A percentile compares a stretch with the other conserved stretches of the same genome.
phyloP scores from a whole-genome alignment of 2,329 filamentous ascomycete species.

The Alternaria arborescens region DNA sequence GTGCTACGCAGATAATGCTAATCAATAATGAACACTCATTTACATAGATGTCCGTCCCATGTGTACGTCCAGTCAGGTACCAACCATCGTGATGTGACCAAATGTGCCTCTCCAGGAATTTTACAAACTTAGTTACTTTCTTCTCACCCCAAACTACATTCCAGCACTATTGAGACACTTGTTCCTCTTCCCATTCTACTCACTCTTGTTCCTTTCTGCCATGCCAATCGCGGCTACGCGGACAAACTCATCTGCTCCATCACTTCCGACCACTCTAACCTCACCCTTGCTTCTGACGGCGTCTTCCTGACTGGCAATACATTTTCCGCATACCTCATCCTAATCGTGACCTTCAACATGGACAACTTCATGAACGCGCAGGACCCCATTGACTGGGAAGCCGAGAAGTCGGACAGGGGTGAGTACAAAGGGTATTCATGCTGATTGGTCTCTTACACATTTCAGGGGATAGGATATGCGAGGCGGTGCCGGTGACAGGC shows the following conservation, averaged over 20 bases:
- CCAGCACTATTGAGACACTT: neutral
- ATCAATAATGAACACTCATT: conserved; percentile 4
- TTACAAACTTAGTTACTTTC: neutral
- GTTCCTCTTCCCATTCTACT: neutral
- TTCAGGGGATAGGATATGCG: no score
- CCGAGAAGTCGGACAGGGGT: no score
- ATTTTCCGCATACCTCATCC: neutral
- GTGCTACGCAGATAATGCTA: conserved; percentile 5
- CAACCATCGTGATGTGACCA: neutral
- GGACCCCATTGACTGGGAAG: no score
- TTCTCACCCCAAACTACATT: neutral
- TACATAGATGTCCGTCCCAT: neutral
- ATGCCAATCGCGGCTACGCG: neutral
- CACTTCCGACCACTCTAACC: neutral
- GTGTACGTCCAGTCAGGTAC: neutral
- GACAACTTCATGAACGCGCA: neutral
- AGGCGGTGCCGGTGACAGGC: no score
- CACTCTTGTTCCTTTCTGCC: neutral
- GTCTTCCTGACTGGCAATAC: no score
- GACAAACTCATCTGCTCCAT: neutral
- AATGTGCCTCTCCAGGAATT: neutral
- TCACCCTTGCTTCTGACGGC: no score
- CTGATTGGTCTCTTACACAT: no score
- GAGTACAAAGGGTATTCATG: no score
- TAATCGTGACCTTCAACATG: neutral